These are phyloP conservation scores for Ophiorrhiza pumila DNA, from an alignment of 257 asterid species.

Conservation along the genomic window DNA sequence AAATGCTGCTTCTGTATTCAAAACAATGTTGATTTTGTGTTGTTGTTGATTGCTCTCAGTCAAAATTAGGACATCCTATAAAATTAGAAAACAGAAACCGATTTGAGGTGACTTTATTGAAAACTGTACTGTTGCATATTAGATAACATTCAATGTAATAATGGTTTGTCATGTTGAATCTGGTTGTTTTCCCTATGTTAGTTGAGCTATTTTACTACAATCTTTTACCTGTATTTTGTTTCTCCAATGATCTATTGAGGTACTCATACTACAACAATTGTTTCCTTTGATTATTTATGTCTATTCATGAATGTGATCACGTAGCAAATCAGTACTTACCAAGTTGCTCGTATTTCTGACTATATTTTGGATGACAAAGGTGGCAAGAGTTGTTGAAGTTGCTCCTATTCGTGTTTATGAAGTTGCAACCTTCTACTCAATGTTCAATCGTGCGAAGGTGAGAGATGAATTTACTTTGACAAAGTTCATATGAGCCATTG, in stretches of 20 bases:
- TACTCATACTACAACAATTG: background rate
- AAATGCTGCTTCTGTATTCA: background rate
- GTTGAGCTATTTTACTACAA: background rate
- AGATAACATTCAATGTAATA: background rate
- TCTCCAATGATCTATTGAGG: background rate
- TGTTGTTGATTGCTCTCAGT: background rate
- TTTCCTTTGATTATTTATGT: background rate
- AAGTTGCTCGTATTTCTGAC: slow-evolving; percentile 8
- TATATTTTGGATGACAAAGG: slow-evolving; percentile 40
- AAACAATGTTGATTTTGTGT: background rate
- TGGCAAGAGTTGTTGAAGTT: slow-evolving; percentile 90
- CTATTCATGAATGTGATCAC: slow-evolving; percentile 13
- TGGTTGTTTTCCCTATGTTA: background rate
- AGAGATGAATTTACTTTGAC: slow-evolving; percentile 18
- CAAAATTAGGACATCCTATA: background rate
- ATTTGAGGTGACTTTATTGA: background rate
- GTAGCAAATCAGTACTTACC: background rate
- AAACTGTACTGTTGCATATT: background rate
- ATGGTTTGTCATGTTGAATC: background rate
- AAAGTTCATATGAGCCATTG: slow-evolving; percentile 10
- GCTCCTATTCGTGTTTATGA: slow-evolving; percentile 97
- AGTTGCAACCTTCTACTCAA: slow-evolving; percentile 97
- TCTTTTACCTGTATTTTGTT: background rate
- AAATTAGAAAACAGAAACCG: background rate
- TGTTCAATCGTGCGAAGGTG: slow-evolving; percentile 95